Percentiles rank a stretch among this genome's conserved stretches.
These are phyloP conservation scores for Emergomyces pasteurianus DNA, from an alignment of 2,329 filamentous ascomycete species.

Conservation along the genomic window DNA sequence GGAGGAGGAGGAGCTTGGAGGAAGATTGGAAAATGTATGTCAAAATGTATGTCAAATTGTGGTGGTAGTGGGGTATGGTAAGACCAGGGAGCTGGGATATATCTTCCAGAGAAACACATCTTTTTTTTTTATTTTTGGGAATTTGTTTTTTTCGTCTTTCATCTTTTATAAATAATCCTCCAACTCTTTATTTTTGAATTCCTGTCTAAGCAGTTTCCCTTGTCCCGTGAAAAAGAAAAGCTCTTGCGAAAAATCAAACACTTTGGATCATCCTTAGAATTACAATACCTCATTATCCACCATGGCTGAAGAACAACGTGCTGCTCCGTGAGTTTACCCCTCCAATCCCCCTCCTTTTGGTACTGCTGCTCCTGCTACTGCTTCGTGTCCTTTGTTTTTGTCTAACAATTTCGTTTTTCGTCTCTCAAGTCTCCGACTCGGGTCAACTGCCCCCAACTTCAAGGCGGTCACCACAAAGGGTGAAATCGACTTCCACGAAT, in stretches of 20 bases:
- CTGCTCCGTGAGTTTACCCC: constrained; percentile 27
- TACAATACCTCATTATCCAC: constrained; percentile 7
- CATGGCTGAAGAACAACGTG: constrained; percentile 33
- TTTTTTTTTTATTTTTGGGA: too few relatives aligned
- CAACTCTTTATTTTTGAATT: not conserved
- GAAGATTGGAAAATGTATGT: too few relatives aligned
- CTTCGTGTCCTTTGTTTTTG: not conserved
- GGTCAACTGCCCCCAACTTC: constrained; percentile 57
- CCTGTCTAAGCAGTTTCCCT: not conserved
- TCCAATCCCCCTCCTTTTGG: not conserved
- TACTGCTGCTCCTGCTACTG: not conserved
- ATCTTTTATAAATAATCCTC: not conserved
- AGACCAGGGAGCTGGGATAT: not conserved
- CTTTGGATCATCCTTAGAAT: not conserved
- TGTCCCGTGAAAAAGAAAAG: not conserved
- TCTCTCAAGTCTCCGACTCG: constrained; percentile 47
- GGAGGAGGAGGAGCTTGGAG: not conserved
- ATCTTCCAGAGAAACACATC: not conserved
- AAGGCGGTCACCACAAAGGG: constrained; percentile 55
- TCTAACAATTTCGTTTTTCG: not conserved
- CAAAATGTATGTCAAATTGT: too few relatives aligned
- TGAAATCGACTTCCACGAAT: constrained; percentile 59
- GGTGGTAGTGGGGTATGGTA: too few relatives aligned
- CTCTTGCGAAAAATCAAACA: not conserved
- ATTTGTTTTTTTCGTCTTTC: not conserved